Conservation (phyloP, 441 rosid genomes). For the Manihot esculenta region DNA sequence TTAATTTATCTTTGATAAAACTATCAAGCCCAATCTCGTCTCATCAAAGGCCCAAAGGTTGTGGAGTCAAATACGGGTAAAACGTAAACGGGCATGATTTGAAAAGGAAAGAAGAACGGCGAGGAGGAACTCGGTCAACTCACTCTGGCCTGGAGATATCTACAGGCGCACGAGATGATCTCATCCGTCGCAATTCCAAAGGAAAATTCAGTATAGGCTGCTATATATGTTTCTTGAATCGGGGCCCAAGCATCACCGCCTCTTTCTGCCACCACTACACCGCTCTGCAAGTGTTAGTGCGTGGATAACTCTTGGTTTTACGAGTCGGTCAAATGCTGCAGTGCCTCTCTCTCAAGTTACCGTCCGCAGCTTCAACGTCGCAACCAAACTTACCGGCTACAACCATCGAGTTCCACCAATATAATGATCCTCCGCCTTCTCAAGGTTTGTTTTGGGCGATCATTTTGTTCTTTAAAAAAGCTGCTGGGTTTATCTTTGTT, state of each 20-base stretch:
- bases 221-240: background rate
- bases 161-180: background rate
- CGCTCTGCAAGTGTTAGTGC: conserved; percentile 1
- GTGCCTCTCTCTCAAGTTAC: conserved; percentile 50
- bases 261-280: background rate
- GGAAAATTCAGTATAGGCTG: too few relatives aligned
- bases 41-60: background rate
- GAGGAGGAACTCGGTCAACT: too few relatives aligned
- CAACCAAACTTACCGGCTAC: conserved; percentile 29
- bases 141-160: too few relatives aligned
- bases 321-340: conserved; percentile 32
- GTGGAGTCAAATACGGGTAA: background rate
- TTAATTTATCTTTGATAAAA: too few relatives aligned
- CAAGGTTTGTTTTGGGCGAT: conserved; percentile 32
- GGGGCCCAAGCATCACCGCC: background rate
- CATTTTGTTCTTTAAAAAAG: too few relatives aligned
- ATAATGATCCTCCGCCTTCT: conserved; percentile 28
- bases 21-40: background rate
- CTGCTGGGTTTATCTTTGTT: background rate
- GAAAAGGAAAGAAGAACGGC: background rate
- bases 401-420: conserved; percentile 27
- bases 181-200: too few relatives aligned
- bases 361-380: conserved; percentile 38
- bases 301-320: background rate
- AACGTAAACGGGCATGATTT: background rate